Percentiles rank a stretch among this genome's conserved stretches.
Conservation (phyloP, 164 flowering plant genomes). For the Magnolia sinica region DNA sequence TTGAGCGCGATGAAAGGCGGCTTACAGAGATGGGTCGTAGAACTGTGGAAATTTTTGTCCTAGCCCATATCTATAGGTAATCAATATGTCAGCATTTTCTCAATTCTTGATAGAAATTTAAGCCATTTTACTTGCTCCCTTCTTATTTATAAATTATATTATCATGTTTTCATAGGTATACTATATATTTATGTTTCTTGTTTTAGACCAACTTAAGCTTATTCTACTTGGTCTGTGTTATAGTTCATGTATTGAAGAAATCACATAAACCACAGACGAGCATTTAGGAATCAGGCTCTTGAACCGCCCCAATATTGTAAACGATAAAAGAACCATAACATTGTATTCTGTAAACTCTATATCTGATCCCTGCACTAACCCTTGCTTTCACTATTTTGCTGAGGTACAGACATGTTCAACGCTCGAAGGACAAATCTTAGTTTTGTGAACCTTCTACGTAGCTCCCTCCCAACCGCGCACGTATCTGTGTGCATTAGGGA, state of each 20-base stretch:
- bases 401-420: too few species aligned
- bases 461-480: too few species aligned
- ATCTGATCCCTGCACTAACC: too few species aligned
- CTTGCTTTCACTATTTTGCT: too few species aligned
- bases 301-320: too few species aligned
- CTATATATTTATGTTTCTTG: neutral
- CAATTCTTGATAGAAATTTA: neutral
- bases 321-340: too few species aligned
- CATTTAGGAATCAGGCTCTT: too few species aligned
- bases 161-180: neutral
- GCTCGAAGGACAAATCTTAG: too few species aligned
- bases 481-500: too few species aligned
- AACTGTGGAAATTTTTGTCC: conserved; percentile 90
- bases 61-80: conserved; percentile 93
- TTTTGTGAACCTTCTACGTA: too few species aligned
- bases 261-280: neutral
- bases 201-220: neutral
- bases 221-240: neutral
- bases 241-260: neutral
- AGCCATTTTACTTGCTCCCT: neutral
- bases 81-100: neutral
- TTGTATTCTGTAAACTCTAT: too few species aligned
- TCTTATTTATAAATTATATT: neutral
- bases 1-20: conserved; percentile 96
- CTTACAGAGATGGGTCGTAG: conserved; percentile 95